Conservation (phyloP, 352 stramenopile species). For the Phytophthora europaea region DNA sequence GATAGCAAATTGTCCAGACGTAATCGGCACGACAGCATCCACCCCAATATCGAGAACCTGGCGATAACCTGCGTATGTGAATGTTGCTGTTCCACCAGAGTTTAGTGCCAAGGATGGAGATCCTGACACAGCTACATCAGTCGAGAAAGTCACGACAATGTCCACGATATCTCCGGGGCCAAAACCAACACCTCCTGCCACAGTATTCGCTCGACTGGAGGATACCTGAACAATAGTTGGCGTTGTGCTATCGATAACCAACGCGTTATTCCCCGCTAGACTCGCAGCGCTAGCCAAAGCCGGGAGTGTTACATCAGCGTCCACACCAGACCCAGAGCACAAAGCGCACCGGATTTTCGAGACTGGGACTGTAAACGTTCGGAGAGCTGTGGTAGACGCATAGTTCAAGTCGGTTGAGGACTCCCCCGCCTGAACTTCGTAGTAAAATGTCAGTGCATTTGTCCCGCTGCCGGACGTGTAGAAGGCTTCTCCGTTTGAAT, state of each 20-base stretch:
- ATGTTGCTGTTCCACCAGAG: constrained; percentile 54
- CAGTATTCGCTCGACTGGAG: constrained; percentile 50
- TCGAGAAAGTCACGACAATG: constrained; percentile 72
- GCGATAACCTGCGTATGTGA: constrained; percentile 63
- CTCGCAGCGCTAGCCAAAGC: constrained; percentile 30
- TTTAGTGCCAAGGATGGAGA: constrained; percentile 58
- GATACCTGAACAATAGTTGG: constrained; percentile 57
- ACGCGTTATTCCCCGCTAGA: constrained; percentile 35
- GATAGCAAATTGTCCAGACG: constrained; percentile 72
- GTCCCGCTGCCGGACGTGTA: constrained; percentile 64
- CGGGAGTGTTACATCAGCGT: constrained; percentile 57
- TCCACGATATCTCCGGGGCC: constrained; percentile 78
- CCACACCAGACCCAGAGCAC: constrained; percentile 34
- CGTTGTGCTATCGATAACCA: constrained; percentile 55
- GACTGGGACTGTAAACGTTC: constrained; percentile 29
- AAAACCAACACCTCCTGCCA: constrained; percentile 48
- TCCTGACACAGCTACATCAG: constrained; percentile 58
- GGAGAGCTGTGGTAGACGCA: constrained; percentile 50
- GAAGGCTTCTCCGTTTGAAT: constrained; percentile 65
- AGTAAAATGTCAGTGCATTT: constrained; percentile 66
- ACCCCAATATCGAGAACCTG: constrained; percentile 80
- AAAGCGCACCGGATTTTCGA: constrained; percentile 37
- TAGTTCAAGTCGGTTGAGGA: constrained; percentile 60
- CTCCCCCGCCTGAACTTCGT: constrained; percentile 66
- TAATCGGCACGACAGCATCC: constrained; percentile 55